These are phyloP conservation scores for Lablab purpureus DNA, from an alignment of 306 rosid species.

Conservation along the genomic window DNA sequence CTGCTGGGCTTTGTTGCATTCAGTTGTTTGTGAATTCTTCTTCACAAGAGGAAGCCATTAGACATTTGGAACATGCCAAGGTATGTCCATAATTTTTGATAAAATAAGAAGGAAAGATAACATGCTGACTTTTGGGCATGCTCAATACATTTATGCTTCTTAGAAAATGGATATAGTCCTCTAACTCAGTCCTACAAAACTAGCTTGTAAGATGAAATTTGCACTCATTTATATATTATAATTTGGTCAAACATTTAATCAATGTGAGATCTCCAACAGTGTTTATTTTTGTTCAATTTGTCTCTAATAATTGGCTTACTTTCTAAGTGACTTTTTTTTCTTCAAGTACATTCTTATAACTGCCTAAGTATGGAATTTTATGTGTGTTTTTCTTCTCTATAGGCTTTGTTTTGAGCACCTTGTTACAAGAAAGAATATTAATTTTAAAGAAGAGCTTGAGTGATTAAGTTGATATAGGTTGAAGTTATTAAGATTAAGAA, in stretches of 20 bases:
- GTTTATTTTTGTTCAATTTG: neutral
- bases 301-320: neutral
- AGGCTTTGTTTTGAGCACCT: constrained; percentile 22
- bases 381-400: neutral
- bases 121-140: constrained; percentile 6
- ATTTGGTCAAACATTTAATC: no score
- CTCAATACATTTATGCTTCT: neutral
- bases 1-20: constrained; percentile 98
- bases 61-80: constrained; percentile 96
- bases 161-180: no score
- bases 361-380: neutral
- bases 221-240: no score
- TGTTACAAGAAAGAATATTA: constrained; percentile 8
- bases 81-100: constrained; percentile 54
- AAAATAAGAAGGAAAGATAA: constrained; percentile 17
- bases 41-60: constrained; percentile 91
- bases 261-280: neutral
- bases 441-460: constrained; percentile 24
- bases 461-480: neutral
- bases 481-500: constrained; percentile 12
- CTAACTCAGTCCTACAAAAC: no score
- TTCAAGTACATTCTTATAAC: constrained; percentile 24
- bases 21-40: constrained; percentile 91
- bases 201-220: no score
- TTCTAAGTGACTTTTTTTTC: constrained; percentile 6